These are phyloP conservation scores for Rauvolfia tetraphylla DNA, from an alignment of 257 asterid species.

Conservation along the genomic window DNA sequence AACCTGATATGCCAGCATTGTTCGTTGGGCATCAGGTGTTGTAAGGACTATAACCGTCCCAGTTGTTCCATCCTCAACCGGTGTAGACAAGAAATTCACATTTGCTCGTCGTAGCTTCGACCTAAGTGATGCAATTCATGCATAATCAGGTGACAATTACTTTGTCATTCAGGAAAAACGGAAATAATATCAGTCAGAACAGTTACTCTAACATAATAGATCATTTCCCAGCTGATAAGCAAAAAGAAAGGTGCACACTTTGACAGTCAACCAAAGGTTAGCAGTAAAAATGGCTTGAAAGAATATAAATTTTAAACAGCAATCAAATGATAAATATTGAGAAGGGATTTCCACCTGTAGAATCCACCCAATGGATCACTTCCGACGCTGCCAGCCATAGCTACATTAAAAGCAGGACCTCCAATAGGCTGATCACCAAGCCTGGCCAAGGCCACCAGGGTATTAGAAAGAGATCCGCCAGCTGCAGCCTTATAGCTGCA, in stretches of 20 bases:
- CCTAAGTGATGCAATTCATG: slow-evolving; percentile 28
- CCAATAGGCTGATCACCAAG: slow-evolving; percentile 73
- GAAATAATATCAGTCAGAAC: background rate
- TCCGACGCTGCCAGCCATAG: slow-evolving; percentile 95
- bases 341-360: slow-evolving; percentile 50
- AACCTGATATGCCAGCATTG: slow-evolving; percentile 98
- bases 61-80: slow-evolving; percentile 87
- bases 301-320: background rate
- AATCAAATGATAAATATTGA: background rate
- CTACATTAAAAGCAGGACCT: slow-evolving; percentile 71
- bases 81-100: slow-evolving; percentile 81
- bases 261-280: background rate
- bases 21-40: slow-evolving; percentile 92
- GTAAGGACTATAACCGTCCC: slow-evolving; percentile 97
- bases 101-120: slow-evolving; percentile 89
- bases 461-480: slow-evolving; percentile 97
- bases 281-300: background rate
- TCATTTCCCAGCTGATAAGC: background rate
- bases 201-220: background rate
- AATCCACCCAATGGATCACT: slow-evolving; percentile 95
- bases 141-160: background rate
- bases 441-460: slow-evolving; percentile 93
- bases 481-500: slow-evolving; percentile 98
- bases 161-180: background rate
- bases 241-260: background rate